Base-by-base conservation (phyloP, 2,329 filamentous ascomycete genomes). In the Ophiostoma ips region DNA sequence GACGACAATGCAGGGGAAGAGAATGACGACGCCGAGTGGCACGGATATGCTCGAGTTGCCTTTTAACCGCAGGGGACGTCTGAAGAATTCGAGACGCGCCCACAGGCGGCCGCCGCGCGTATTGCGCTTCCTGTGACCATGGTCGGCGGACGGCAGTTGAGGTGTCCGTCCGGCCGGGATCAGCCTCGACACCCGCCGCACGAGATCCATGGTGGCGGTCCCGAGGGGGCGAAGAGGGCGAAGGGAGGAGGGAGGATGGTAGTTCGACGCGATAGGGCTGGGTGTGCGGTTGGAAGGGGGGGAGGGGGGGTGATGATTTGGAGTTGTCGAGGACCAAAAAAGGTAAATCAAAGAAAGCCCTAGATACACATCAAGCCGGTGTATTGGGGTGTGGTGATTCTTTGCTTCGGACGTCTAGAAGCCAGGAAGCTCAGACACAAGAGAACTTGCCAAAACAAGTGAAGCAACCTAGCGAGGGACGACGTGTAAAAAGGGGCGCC, bases 1-100 rank as follows among this genome's bases (percentile, higher is more conserved):
- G 68, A 96, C 78, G 61, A 95, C 86, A 63, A 95, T 83, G 63
- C 84, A 79, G 57, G 92, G 92, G 64, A 96, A 96, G 58, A 96
- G 71, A 57, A 98, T 76, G 59, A 96, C 87, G 62, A 95, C 81
- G 58, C 90, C 90, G 48, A 98, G 72, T 24, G 92, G 92, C 63
- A 96, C 83, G 48, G 90, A 95, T 65, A 95, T 80, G 61, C 83
- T 85, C 50, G 89, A 95, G 67, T 94, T 95, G 60, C 87, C 87
- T 68, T 82, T 84, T 70, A 98, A 71, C 59, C 89, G 82, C 71
- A 98, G 78, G 48, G 90, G 86, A 62, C 87, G 79, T 59, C 82
- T 76, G 65, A 96, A 86, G 66, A 95, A 94, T 55, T 84, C 83
- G 60, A 94, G 71, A 49, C 73, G 71, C 38, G 72, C 68, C 33